phyloP scores from a whole-genome alignment of 345 rosid species.

The Camelina laxa region DNA sequence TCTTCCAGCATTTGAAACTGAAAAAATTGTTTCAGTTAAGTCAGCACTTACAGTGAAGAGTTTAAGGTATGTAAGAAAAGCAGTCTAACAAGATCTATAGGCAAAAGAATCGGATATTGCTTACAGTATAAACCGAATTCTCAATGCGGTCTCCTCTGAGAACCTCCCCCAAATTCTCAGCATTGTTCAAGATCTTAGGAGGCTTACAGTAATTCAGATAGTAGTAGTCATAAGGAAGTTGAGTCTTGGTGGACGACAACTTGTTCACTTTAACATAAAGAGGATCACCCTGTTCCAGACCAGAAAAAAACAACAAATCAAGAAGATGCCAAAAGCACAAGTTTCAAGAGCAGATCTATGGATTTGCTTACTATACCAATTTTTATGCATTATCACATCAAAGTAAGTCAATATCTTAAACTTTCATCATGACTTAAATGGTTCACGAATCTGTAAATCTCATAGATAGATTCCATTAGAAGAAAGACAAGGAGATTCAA shows the following conservation, averaged over 20 bases:
- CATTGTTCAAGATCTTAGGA: conserved; percentile 66
- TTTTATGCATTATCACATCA: not conserved
- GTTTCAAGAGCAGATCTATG: conserved; percentile 9
- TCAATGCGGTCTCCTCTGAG: conserved; percentile 98
- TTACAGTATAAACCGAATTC: conserved; percentile 83
- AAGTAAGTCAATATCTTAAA: not conserved
- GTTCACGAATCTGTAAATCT: conserved; percentile 8
- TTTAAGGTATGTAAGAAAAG: not conserved
- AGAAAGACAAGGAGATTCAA: not conserved
- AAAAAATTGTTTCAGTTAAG: not conserved
- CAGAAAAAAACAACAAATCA: conserved; percentile 23
- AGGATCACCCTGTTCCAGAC: conserved; percentile 54
- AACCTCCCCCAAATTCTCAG: conserved; percentile 91
- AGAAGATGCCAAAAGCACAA: conserved; percentile 8
- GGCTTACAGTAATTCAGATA: conserved; percentile 83
- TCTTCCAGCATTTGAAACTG: conserved; percentile 97
- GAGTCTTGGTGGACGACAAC: conserved; percentile 93
- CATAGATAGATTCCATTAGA: not conserved
- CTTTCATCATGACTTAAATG: not conserved
- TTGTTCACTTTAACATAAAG: conserved; percentile 94
- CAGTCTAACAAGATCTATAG: not conserved
- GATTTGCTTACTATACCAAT: not conserved
- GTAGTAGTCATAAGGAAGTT: conserved; percentile 96
- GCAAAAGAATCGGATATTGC: conserved; percentile 33
- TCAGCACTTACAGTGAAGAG: conserved; percentile 27